Conservation (phyloP, 257 asterid genomes). For the Nicotiana obtusifolia region DNA sequence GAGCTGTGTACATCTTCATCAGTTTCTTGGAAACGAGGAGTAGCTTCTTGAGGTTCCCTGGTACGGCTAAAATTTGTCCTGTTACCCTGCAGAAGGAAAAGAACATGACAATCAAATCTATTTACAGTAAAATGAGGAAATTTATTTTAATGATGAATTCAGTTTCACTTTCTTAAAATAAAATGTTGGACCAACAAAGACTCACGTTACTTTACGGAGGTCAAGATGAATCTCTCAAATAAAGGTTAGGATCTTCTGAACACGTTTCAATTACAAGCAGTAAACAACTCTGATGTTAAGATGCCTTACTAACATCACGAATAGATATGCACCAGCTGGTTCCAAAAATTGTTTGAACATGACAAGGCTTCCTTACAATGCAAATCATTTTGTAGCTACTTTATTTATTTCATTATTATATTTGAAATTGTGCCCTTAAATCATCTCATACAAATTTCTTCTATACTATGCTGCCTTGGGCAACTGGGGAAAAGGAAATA, state of each 20-base stretch:
- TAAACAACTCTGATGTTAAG: constrained; percentile 2
- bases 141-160: background rate
- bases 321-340: background rate
- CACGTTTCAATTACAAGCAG: background rate
- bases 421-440: background rate
- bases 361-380: background rate
- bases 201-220: background rate
- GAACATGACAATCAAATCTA: background rate
- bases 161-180: background rate
- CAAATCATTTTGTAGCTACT: background rate
- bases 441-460: background rate
- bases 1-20: constrained; percentile 43
- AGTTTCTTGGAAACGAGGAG: constrained; percentile 37
- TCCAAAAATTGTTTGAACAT: background rate
- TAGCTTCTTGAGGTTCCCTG: constrained; percentile 40
- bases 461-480: background rate
- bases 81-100: constrained; percentile 53
- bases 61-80: constrained; percentile 53
- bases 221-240: background rate
- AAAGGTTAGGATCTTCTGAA: background rate
- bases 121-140: background rate
- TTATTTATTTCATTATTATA: background rate
- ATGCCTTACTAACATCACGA: background rate
- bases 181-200: background rate
- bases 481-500: background rate